Evolutionary conservation across 106 monocot species (phyloP), one percentile per base, ranked within the genome.

Genomic region (Gastrodia elata): DNA sequence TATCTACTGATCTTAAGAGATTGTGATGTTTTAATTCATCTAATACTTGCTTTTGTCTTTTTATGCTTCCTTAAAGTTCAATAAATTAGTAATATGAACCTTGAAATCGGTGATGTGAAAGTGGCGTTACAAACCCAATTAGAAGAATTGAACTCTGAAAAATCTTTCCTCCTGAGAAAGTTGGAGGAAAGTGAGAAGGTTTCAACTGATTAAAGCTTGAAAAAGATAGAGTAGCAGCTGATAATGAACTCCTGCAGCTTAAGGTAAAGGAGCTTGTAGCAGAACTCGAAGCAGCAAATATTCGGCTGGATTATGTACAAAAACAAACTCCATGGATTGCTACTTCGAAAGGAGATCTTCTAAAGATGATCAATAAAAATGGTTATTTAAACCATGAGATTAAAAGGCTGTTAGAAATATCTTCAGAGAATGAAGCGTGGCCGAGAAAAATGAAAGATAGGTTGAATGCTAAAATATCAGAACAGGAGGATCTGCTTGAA

Each of bases 381-480:
- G 65, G 10, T 36, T 24, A 77, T 68, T 64, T 82, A 56, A 75
- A 81, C 73, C 72, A 79, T 24, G 13, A 65, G 77, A 26, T 77
- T 20, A 68, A 71, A 38, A 48, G 14, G 28, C 44, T 77, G 30
- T 49, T 22, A 11, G 49, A 30, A 4, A 43, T 35, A 71, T 75
- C 71, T 40, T 78, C 57, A 30, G 73, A 76, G 68, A 68, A 44
- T 15, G 35, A 74, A 35, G 15, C 44, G 32, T 81, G 61, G 36
- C 32, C 68, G 68, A 75, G 71, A 38, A 70, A 73, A 6, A n/a
- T 77, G 68, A 78, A 83, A 69, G 77, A 65, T 20, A 75, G 75
- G 33, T 25, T 83, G 38, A 77, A n/a, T 41, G 26, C 48, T n/a
- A 89, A 81, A 76, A 73, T 83, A 68, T 39, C 74, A 33, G 70